These are phyloP conservation scores for Phaeotremella fagi DNA, from an alignment of 768 basidiomycete species.

Conservation along the genomic window DNA sequence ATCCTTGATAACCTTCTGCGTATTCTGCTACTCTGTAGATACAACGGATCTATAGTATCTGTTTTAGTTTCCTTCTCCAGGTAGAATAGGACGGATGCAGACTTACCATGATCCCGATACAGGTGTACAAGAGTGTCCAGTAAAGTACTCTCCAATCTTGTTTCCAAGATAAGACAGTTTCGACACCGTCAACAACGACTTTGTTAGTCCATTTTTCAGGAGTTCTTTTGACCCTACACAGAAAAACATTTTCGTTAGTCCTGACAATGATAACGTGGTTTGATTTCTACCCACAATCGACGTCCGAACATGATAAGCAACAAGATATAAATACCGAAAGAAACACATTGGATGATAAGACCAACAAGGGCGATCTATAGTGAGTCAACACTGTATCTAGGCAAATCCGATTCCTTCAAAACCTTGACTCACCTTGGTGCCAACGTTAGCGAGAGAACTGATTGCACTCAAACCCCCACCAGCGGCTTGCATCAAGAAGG, in stretches of 20 bases:
- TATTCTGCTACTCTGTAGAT: constrained; percentile 59
- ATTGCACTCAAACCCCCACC: constrained; percentile 38
- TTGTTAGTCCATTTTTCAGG: neutral
- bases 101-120: constrained; percentile 61
- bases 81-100: too few relatives aligned
- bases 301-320: constrained; percentile 55
- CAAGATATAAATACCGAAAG: constrained; percentile 52
- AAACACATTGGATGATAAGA: constrained; percentile 57
- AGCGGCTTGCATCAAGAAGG: constrained; percentile 61
- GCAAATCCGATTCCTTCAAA: neutral
- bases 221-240: constrained; percentile 52
- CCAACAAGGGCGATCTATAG: constrained; percentile 56
- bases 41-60: constrained; percentile 58
- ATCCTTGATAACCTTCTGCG: constrained; percentile 60
- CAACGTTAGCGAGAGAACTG: constrained; percentile 4
- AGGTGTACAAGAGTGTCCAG: constrained; percentile 56
- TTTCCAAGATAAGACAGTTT: neutral
- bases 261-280: too few relatives aligned
- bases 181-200: neutral
- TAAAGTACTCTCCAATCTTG: constrained; percentile 62
- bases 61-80: too few relatives aligned
- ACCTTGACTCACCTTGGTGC: constrained; percentile 6
- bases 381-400: neutral
- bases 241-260: constrained; percentile 48
- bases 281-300: constrained; percentile 52